Evolutionary conservation across 768 basidiomycete genomes (phyloP), one percentile per base, ranked within the genome.

Genomic region (Mycena rebaudengoi): DNA sequence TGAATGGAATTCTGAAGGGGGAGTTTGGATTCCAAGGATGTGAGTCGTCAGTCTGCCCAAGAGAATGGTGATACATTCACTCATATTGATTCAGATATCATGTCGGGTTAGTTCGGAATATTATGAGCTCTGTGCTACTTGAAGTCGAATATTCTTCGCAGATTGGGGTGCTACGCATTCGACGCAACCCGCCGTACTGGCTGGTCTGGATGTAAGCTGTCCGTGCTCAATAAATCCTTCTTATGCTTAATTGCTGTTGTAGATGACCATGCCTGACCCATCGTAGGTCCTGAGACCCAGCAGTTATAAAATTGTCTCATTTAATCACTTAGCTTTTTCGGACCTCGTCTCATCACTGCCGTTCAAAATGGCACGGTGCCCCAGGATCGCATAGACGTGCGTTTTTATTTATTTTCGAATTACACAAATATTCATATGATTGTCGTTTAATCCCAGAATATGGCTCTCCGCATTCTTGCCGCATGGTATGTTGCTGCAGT

Each of bases 381-480:
- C 0, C 73, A 83, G 68, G 72, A 81, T 28, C 84, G 89, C 39
- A 75, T 91, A 12, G 83, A 88, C 71, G 86, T 82, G 25, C 2
- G 56, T 14, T 40, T 12, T n/a, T 1, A 11, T 6, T 20, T 16
- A 25, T 2, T 28, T 20, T 1, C 21, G 16, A 20, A 6, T 41
- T n/a, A 13, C 20, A 68, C 80, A 79, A 64, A 61, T 75, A 21
- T 69, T 71, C 16, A 67, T 5, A 13, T 55, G 5, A n/a, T 13
- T 35, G 10, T 18, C 20, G n/a, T 7, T 21, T 16, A 18, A 26
- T 11, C 18, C 32, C 14, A 86, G 78, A 86, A 94, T 71, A 84
- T 92, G 83, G 91, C 90, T 3, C 83, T 83, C 2, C 86, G 91
- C 16, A 87, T 91, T 61, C 71, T 92, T n/a, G 89, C 90, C n/a